Base-by-base conservation (phyloP, 352 stramenopile species). In the Pythium periplocum region DNA sequence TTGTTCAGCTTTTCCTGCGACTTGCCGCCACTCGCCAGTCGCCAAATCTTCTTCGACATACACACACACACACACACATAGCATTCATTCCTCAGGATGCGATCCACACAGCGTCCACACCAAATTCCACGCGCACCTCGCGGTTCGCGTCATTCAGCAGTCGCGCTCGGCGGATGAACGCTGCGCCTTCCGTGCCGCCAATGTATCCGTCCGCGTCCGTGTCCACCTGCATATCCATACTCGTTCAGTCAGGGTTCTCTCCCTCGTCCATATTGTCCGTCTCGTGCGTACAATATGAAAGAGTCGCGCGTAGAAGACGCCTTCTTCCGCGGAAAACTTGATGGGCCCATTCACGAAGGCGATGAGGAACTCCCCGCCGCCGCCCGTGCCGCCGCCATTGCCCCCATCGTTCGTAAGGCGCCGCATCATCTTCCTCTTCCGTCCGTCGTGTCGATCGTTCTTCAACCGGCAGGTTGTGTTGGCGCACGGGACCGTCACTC, bases 1-100 rank as follows among this genome's bases (percentile, higher is more conserved):
- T 93, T 92, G 57, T 89, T 89, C 8, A 96, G 63, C 51, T 87
- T 90, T 32, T 90, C 68, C 45, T 94, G 80, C 8, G 85, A 95
- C 50, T 87, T 90, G 59, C 86, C 86, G n/a, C 86, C 86, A 58
- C 86, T 95, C 10, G 86, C 82, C 35, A 95, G 60, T 5, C 86
- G 72, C 85, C 85, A 96, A 39, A 95, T 90, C 81, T 95, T 44
- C 47, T 30, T 9, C 43, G 6, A 6, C 6, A 8, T 1, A 48
- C 17, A 6, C 39, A 35, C 10, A 11, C 47, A 39, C 17, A 26
- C 17, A 26, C 17, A 26, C 17, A 26, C 17, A 26, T 26, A 26
- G 0, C 17, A 26, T 26, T 26, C 17, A 26, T 26, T 26, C 17
- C 17, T 26, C 17, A 26, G 17, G 17, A 26, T 26, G 17, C 17